Evolutionary conservation across 176 grass and related monocot species (phyloP), one percentile per base, ranked within the genome.

Genomic region (Zea luxurians): DNA sequence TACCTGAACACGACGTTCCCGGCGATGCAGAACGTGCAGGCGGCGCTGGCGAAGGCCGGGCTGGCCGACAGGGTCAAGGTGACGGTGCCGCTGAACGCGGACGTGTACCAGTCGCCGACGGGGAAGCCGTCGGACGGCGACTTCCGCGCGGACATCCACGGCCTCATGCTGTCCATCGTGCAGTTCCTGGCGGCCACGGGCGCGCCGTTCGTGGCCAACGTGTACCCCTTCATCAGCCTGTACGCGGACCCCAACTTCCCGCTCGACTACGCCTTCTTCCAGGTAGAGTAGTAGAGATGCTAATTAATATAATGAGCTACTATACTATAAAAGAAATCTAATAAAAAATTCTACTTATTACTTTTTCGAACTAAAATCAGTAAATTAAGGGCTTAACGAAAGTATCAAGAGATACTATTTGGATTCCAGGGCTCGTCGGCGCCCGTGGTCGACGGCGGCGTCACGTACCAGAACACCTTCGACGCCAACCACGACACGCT

Each of bases 401-500:
- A 27, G 27, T 27, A 27, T 27, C 27, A 27, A 27, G 27, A 1
- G 27, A 27, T 27, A 27, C 27, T 27, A 27, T 27, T 27, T 27
- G 27, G 27, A 27, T 27, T 27, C 27, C 68, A 97, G 69, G 93
- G 93, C 43, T 55, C 90, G 0, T 17, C 87, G 18, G 0, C 71
- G 7, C 85, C 93, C 2, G 82, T 97, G 3, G 73, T 88, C 2
- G 93, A 97, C 78, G 93, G 90, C 67, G 79, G 72, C 17, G 69
- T 97, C 57, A 90, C 83, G 4, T 97, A 97, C 70, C 6, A 17
- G 3, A 92, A 97, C 76, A 88, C 88, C 45, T 90, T 97, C 53
- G 93, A 92, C 84, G 93, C 93, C 27, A 97, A 97, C 83, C 85
- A 92, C 55, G 93, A 97, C 80, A 97, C 90, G 13, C 88, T 97